Conservation (phyloP, 805 yeast genomes). For the Metschnikowia shivogae region DNA sequence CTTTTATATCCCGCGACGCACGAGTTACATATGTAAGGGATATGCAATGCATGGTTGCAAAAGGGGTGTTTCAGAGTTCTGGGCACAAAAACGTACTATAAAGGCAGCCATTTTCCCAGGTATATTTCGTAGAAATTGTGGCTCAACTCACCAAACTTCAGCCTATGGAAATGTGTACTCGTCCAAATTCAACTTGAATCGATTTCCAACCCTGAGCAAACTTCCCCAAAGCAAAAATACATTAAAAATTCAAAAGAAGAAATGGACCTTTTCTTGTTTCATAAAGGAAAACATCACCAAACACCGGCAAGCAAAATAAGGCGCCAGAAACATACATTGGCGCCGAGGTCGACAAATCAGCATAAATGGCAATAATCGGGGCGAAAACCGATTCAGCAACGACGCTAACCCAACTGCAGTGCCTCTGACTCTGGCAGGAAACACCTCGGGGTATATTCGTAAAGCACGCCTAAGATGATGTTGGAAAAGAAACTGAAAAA, state of each 20-base stretch:
- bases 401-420: slow-evolving; percentile 61
- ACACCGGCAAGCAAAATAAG: slow-evolving; percentile 44
- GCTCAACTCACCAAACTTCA: no score
- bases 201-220: no score
- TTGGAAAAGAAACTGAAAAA: slow-evolving; percentile 45
- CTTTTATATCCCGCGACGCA: not conserved
- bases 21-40: not conserved
- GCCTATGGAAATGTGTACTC: no score
- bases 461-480: slow-evolving; percentile 49
- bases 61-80: no score
- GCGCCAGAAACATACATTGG: slow-evolving; percentile 64
- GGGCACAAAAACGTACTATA: no score
- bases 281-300: slow-evolving; percentile 42
- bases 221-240: no score
- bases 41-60: not conserved
- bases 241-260: not conserved
- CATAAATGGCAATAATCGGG: slow-evolving; percentile 53
- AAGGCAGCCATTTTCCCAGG: no score
- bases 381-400: slow-evolving; percentile 53
- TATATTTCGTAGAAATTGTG: no score
- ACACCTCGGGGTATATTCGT: slow-evolving; percentile 63
- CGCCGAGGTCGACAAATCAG: slow-evolving; percentile 50
- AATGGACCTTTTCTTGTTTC: slow-evolving; percentile 35
- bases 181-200: no score
- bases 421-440: slow-evolving; percentile 46